Base-by-base conservation (phyloP, 2,329 filamentous ascomycete species). In the Fusarium secorum region DNA sequence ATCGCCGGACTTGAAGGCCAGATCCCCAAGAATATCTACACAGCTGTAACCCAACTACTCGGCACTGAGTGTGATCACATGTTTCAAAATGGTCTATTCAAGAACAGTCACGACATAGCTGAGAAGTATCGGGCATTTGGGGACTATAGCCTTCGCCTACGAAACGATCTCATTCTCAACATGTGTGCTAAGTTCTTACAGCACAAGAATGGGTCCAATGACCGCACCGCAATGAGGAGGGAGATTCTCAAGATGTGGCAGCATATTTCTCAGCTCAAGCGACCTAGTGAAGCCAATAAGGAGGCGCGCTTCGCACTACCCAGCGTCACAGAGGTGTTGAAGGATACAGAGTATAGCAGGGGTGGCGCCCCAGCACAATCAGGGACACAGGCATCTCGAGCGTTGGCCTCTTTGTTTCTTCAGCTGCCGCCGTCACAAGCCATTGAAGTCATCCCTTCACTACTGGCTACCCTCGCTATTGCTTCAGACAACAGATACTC, bases 201-300 rank as follows among this genome's bases (percentile, higher is more conserved):
- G n/a, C n/a, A 42, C 7, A 69, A 72, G 41, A 63, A 73, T 32
- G 35, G 63, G 7, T 58, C 58, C 11, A 32, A 46, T 17, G 42
- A 68, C 10, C 74, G 76, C 28, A 62, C 52, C 3, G 53, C 35
- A 45, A 26, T 79, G 22, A 51, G 78, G 42, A 57, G 73, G 1
- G 79, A 82, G 64, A 71, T 82, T 8, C 41, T 81, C 33, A 73
- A 74, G 17, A 61, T 82, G 56, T 83, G 81, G 81, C 77, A 78
- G 70, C 79, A 81, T 60, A 63, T 82, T 18, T 80, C 81, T 3
- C 78, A 79, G 54, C 68, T 82, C 41, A 76, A 72, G 44, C 76
- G 81, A 15, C 64, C 54, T 9, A 75, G 76, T n/a, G 77, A 79
- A 44, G 35, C 60, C 11, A 56, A 56, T 15, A 45, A 71, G 18